Base-by-base conservation (phyloP, 2,329 filamentous ascomycete species). In the Neofusicoccum sp. region DNA sequence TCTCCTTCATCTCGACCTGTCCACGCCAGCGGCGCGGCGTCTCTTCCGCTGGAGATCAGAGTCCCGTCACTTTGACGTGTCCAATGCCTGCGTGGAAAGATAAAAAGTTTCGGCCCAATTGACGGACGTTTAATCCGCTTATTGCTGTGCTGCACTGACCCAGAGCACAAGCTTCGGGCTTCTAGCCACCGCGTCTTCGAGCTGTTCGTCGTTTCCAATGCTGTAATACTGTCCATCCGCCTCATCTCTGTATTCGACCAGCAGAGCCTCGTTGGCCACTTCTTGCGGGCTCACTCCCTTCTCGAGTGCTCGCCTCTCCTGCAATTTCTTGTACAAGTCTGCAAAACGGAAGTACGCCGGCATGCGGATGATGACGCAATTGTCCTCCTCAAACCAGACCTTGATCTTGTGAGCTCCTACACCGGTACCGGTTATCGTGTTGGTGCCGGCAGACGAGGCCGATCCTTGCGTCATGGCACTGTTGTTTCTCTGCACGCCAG, bases 361-460 rank as follows among this genome's bases (percentile, higher is more conserved):
- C 60, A 98, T 91, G 34, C 93, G 88, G 69, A 99, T 92, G 45
- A 95, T 90, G 66, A 97, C 93, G 61, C 96, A 86, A 66, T 97
- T 93, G 63, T 93, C 89, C 65, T 78, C 73, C 62, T 93, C 90
- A 78, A 91, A 97, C 78, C 90, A 95, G 58, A 97, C 89, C 78
- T 98, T 98, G 73, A 98, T 90, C 76, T 97, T 98, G 79, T 97
- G 70, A 1, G 77, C 75, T 8, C 71, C 71, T 16, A 69, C 69
- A 61, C 69, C 65, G 58, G 64, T 63, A 36, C 58, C 59, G 12
- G 63, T 58, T 31, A 41, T 20, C 6, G 57, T 59, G 34, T 45
- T 61, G 9, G 66, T 67, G 58, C 63, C 64, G 7, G 68, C 66
- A 12, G 60, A 62, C 1, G 66, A 67, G 12, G 63, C 61, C 1